Conservation (phyloP, 805 yeast genomes). For the Nakazawaea ernobii region DNA sequence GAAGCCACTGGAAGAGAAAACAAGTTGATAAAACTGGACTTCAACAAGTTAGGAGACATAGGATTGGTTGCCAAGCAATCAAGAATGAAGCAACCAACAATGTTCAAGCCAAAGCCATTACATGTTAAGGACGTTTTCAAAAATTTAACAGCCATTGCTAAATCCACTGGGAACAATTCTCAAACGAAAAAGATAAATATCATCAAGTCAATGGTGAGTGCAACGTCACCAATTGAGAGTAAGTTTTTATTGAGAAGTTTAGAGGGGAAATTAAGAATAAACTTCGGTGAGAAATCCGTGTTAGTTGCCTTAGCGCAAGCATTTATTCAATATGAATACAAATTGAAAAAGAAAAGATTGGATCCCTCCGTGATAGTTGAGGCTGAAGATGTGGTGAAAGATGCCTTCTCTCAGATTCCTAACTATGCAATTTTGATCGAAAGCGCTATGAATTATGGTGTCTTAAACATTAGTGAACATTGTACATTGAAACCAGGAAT, state of each 20-base stretch:
- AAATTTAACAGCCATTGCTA: constrained; percentile 72
- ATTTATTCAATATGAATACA: constrained; percentile 54
- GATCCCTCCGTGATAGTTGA: constrained; percentile 40
- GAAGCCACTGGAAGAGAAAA: constrained; percentile 84
- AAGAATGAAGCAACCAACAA: constrained; percentile 79
- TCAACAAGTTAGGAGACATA: constrained; percentile 78
- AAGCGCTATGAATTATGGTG: constrained; percentile 62
- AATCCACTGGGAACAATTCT: constrained; percentile 71
- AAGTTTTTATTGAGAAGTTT: constrained; percentile 84
- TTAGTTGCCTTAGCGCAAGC: constrained; percentile 82
- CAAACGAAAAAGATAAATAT: constrained; percentile 72
- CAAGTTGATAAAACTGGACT: constrained; percentile 66
- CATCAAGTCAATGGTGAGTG: constrained; percentile 79
- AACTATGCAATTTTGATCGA: constrained; percentile 78
- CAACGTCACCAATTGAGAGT: constrained; percentile 83
- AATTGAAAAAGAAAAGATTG: constrained; percentile 18
- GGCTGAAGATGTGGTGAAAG: constrained; percentile 77
- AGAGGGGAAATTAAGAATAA: constrained; percentile 90
- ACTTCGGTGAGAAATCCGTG: constrained; percentile 91
- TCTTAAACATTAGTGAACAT: constrained; percentile 55
- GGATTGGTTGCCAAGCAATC: constrained; percentile 86
- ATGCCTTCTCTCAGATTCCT: constrained; percentile 86
- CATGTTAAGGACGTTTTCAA: constrained; percentile 69
- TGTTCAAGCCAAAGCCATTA: constrained; percentile 87
- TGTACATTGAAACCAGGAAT: constrained; percentile 85